These are phyloP conservation scores for Pouteria campechiana DNA, from an alignment of 179 eudicot genomes.

Conservation along the genomic window DNA sequence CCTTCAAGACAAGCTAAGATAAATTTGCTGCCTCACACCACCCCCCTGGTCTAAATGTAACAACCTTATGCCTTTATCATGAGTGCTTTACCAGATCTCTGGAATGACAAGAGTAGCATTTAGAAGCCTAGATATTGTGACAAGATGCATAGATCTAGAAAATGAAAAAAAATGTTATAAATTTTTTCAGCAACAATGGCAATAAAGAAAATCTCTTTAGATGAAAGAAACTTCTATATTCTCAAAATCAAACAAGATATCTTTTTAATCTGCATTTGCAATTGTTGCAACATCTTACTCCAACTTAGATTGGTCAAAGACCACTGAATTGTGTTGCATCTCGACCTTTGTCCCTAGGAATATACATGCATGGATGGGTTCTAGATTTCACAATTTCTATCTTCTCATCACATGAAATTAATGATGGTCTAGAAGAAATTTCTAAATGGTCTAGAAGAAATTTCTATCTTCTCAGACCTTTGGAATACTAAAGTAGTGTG, in stretches of 20 bases:
- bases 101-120: constrained; percentile 97
- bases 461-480: too few species aligned
- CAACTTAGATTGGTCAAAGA: constrained; percentile 9
- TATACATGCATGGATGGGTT: constrained; percentile 4
- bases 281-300: constrained; percentile 20
- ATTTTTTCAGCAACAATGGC: too few species aligned
- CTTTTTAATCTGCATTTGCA: too few species aligned
- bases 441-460: too few species aligned
- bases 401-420: constrained; percentile 72
- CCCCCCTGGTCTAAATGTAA: too few species aligned
- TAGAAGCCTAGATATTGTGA: constrained; percentile 72
- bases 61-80: constrained; percentile 84
- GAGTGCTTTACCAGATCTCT: constrained; percentile 78
- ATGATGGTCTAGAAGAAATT: constrained; percentile 26
- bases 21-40: too few species aligned
- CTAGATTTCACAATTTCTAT: constrained; percentile 34
- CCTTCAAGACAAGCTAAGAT: too few species aligned
- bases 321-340: constrained; percentile 11
- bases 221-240: too few species aligned
- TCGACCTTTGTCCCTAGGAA: constrained; percentile 21
- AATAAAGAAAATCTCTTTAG: too few species aligned
- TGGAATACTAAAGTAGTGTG: too few species aligned
- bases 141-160: constrained; percentile 90
- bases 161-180: constrained; percentile 13
- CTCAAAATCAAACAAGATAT: too few species aligned